Percentiles rank a stretch among this genome's conserved stretches.
Conservation (phyloP, 495 filamentous ascomycete species). For the Penicillium crystallinum region DNA sequence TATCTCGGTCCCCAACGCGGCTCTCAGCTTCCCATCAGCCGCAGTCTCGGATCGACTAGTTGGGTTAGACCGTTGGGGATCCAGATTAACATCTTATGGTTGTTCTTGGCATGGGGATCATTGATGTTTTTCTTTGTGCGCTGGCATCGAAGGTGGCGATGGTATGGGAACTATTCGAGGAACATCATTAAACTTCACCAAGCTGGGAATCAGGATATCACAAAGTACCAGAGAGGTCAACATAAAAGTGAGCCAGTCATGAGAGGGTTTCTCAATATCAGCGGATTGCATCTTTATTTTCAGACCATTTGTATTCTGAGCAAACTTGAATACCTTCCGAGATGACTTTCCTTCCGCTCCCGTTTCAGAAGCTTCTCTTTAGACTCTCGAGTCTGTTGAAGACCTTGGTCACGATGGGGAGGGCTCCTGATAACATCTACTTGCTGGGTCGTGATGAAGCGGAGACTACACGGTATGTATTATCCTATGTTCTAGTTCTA, state of each 20-base stretch:
- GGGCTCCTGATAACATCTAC: conserved; percentile 10
- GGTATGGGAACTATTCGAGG: neutral
- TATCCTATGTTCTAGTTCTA: neutral
- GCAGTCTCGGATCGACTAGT: neutral
- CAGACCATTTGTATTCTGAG: no score
- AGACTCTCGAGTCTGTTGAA: neutral
- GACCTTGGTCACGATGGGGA: neutral
- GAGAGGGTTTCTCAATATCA: no score
- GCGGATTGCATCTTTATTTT: no score
- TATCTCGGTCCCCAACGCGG: no score
- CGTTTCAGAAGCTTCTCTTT: neutral
- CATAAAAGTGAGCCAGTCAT: neutral
- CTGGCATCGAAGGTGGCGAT: neutral
- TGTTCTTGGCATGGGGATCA: neutral
- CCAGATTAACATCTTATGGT: neutral
- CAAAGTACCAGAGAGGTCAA: neutral
- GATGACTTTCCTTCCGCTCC: neutral
- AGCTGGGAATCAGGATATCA: no score
- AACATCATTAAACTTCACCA: no score
- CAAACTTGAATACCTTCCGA: neutral
- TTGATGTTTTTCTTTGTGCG: neutral
- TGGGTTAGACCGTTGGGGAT: neutral
- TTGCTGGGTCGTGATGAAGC: conserved; percentile 9
- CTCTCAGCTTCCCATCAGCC: neutral
- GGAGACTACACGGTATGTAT: conserved; percentile 17